These are phyloP conservation scores for Gynostemma pentaphyllum DNA, from an alignment of 306 rosid species.

Conservation along the genomic window DNA sequence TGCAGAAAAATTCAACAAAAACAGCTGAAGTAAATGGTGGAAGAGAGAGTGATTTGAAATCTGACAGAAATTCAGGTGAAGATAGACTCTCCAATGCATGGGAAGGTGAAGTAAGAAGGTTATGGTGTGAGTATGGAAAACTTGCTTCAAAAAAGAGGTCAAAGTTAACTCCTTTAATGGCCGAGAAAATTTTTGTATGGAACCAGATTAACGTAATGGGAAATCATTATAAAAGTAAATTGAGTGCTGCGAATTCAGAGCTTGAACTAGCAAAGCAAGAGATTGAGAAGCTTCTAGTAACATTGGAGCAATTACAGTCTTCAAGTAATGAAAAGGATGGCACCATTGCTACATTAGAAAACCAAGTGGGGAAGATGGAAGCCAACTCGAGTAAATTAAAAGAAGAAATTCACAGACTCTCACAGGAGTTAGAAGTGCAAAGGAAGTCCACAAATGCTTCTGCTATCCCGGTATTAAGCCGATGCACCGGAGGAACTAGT, in stretches of 20 bases:
- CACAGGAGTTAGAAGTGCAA: conserved; percentile 38
- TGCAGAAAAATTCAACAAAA: conserved; percentile 27
- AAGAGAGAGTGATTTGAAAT: not conserved
- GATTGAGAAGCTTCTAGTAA: conserved; percentile 4
- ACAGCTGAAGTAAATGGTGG: conserved; percentile 18
- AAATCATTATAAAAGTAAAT: not conserved
- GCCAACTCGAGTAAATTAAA: conserved; percentile 41
- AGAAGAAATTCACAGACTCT: conserved; percentile 35
- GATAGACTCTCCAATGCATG: conserved; percentile 10
- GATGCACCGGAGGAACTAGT: conserved; percentile 1
- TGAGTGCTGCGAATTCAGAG: conserved; percentile 23
- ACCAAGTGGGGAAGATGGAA: conserved; percentile 40
- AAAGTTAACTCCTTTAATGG: conserved; percentile 42
- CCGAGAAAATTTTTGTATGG: conserved; percentile 13
- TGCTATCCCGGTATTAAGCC: conserved; percentile 42
- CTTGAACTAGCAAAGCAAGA: conserved; percentile 20
- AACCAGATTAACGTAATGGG: conserved; percentile 1
- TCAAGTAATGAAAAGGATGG: conserved; percentile 48
- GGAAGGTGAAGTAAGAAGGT: conserved; percentile 34
- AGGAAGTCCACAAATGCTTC: conserved; percentile 28
- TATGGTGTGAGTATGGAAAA: conserved; percentile 45
- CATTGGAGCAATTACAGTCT: conserved; percentile 25
- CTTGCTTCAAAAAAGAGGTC: conserved; percentile 40
- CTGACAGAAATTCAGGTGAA: not conserved
- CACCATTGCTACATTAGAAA: conserved; percentile 29